phyloP scores from a whole-genome alignment of 106 monocot genomes.

The Hemerocallis citrina region DNA sequence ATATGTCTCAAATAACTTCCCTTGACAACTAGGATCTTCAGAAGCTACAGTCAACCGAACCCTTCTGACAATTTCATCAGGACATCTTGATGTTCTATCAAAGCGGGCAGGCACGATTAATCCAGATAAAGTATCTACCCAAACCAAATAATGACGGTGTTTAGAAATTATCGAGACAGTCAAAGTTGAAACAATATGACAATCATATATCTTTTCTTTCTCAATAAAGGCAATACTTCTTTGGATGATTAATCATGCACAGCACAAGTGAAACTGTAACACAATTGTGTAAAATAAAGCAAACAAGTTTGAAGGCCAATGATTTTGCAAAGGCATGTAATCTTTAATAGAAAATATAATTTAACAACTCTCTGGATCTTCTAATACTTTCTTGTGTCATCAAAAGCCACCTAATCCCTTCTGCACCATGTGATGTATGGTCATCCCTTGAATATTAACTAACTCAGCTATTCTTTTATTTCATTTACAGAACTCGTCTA shows the following conservation, averaged over 20 bases:
- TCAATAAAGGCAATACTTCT: not conserved
- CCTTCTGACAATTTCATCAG: slow-evolving; percentile 91
- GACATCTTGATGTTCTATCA: slow-evolving; percentile 56
- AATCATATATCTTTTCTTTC: not conserved
- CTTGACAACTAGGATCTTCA: slow-evolving; percentile 51
- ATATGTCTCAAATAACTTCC: slow-evolving; percentile 77
- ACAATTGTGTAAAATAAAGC: not conserved
- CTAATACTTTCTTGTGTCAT: too few species aligned
- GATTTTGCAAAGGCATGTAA: too few species aligned
- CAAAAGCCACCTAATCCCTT: too few species aligned
- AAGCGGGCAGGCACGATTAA: slow-evolving; percentile 61
- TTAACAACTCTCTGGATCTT: too few species aligned
- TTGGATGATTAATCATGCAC: not conserved
- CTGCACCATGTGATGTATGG: too few species aligned
- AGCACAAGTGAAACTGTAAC: not conserved
- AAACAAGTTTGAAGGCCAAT: too few species aligned
- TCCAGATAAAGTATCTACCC: slow-evolving; percentile 83
- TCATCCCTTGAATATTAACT: too few species aligned
- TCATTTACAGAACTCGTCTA: too few species aligned
- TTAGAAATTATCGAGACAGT: slow-evolving; percentile 1
- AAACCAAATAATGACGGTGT: not conserved
- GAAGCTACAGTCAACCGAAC: slow-evolving; percentile 56
- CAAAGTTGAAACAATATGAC: not conserved
- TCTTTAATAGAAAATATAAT: too few species aligned
- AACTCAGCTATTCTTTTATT: too few species aligned